phyloP scores from a whole-genome alignment of 2,329 filamentous ascomycete species.

The Sporothrix protearum region DNA sequence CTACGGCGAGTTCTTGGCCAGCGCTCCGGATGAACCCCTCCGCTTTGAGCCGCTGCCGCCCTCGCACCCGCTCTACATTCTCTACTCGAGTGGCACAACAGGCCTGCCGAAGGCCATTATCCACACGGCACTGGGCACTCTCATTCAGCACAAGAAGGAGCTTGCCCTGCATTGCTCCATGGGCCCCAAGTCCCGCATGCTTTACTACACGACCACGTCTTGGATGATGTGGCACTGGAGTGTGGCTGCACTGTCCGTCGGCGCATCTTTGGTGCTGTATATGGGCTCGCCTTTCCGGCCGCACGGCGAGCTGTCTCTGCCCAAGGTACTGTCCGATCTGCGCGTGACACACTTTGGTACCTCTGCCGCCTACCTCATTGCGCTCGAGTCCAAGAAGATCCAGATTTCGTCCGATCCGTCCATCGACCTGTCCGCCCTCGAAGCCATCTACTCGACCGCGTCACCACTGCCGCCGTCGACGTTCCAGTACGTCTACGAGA shows the following conservation, averaged over 20 bases:
- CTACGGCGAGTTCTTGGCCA: conserved; percentile 46
- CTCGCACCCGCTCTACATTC: conserved; percentile 86
- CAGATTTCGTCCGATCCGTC: conserved; percentile 53
- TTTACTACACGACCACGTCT: conserved; percentile 92
- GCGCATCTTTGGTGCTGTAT: conserved; percentile 81
- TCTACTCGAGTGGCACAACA: conserved; percentile 92
- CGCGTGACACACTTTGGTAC: conserved; percentile 91
- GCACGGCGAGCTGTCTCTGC: conserved; percentile 75
- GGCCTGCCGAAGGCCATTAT: conserved; percentile 87
- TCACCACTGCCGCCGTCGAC: conserved; percentile 90
- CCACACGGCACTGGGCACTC: conserved; percentile 82
- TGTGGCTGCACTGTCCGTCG: conserved; percentile 77
- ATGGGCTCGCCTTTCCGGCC: conserved; percentile 88
- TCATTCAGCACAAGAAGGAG: conserved; percentile 97
- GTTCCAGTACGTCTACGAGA: conserved; percentile 82
- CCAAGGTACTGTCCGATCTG: conserved; percentile 74
- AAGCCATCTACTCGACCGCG: conserved; percentile 90
- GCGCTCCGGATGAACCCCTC: conserved; percentile 45
- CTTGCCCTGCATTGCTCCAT: conserved; percentile 85
- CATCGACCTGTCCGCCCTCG: conserved; percentile 60
- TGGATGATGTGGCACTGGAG: conserved; percentile 99
- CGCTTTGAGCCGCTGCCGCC: conserved; percentile 74
- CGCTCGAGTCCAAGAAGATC: conserved; percentile 76
- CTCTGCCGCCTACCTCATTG: conserved; percentile 85
- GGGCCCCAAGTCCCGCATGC: conserved; percentile 65